Base-by-base conservation (phyloP, 2,329 filamentous ascomycete species). In the Penicillium rolfsii region DNA sequence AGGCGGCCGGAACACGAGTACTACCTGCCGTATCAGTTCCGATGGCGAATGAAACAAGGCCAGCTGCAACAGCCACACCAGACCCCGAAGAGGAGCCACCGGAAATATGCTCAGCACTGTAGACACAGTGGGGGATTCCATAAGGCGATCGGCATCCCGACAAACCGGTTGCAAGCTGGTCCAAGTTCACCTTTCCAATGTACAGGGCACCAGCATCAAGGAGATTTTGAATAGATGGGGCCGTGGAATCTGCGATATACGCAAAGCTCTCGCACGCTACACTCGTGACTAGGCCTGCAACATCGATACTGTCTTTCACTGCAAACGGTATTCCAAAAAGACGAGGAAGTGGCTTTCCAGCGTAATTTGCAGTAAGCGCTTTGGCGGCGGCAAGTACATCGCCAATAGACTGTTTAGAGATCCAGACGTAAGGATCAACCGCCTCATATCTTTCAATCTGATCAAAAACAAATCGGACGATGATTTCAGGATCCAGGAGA, bases 21-120 rank as follows among this genome's bases (percentile, higher is more conserved):
- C 63, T 67, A 4, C 70, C 69, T 28, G 70, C 70, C 24, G 70
- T 72, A 58, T 72, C 70, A 35, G 70, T 72, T 6, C 79, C 85
- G 0, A 88, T 73, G 2, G 84, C 80, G 65, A 88, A 85, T 0
- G 82, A 80, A 3, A 84, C 82, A 3, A 87, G 77, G 0, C 77
- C 77, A 0, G 82, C 81, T 2, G 79, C 82, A 5, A 87, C 85
- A 11, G 78, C 81, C 7, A 87, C 83, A 6, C 80, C 80, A 22
- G 80, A 83, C 9, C 85, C 85, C 3, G 82, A 84, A 7, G 82
- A 85, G 0, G 84, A 86, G 5, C 85, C 85, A 9, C 84, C 84
- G 58, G 45, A 48, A 26, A 48, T 48, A 12, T 48, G 45, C 12
- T 11, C 45, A 26, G 24, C 5, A 26, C 45, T 48, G 8, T 26